Evolutionary conservation across 2,329 filamentous ascomycete species (phyloP), one percentile per base, ranked within the genome.

Genomic region (Tolypocladium paradoxum): DNA sequence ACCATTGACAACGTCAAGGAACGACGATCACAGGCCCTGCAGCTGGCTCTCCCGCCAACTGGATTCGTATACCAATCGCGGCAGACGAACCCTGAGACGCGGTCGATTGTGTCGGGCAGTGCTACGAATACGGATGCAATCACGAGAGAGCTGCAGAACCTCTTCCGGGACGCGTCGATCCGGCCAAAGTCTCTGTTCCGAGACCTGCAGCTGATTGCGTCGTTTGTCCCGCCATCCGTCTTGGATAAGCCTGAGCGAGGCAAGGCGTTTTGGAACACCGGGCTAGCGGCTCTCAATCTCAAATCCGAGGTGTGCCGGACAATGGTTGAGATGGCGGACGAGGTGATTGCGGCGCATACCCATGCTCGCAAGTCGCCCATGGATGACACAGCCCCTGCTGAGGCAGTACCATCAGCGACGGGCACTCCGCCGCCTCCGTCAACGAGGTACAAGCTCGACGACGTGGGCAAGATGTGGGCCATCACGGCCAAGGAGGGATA

Each of bases 401-500:
- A 65, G 20, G 61, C 64, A 22, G 64, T 67, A 4, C 64, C 67
- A 11, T 68, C 68, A 12, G 59, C 67, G 16, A 71, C 71, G 2
- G 70, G 70, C 35, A 73, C 73, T 8, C 74, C 74, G 6, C 68
- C 76, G 14, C 70, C 73, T 12, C 71, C 77, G 0, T 72, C 81
- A 3, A 78, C 83, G 53, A 79, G 83, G 48, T 85, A 89, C 68
- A 83, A 79, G 53, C 82, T 93, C 65, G 77, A 83, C 45, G 90
- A 96, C 65, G 92, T 90, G 0, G 91, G 88, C 3, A 83, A 81
- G 60, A 93, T 97, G 84, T 90, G 89, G 77, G 87, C 89, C 57
- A 93, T 96, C 65, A 92, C 91, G 1, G 93, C 93, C 18, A 93
- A 91, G 66, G 93, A 99, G 70, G 91, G 92, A 38, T 68, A 68